Conservation (phyloP, 495 filamentous ascomycete genomes). For the Trichocladium antarcticum region DNA sequence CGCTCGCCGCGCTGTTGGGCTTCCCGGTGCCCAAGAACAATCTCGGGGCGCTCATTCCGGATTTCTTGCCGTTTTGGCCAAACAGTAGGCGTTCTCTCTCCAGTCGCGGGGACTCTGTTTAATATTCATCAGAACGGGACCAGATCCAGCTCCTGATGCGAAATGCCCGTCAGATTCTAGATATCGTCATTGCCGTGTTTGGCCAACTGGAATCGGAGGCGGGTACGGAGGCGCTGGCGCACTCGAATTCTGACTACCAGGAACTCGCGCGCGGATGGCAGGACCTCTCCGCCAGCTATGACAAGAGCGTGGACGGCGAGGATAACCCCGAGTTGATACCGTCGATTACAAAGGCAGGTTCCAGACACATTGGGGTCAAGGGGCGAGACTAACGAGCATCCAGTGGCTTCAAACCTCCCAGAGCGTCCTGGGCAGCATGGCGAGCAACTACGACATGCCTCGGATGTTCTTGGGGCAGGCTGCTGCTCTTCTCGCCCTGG, state of each 20-base stretch:
- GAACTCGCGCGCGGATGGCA: conserved; percentile 60
- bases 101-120: background rate
- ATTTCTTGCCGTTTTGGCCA: conserved; percentile 66
- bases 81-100: conserved; percentile 28
- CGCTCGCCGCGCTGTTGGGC: conserved; percentile 75
- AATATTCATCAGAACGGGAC: conserved; percentile 37
- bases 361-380: background rate
- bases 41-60: conserved; percentile 73
- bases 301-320: background rate
- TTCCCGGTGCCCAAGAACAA: conserved; percentile 90
- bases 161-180: conserved; percentile 70
- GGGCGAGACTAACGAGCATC: conserved; percentile 13
- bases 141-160: conserved; percentile 53
- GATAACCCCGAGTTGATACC: conserved; percentile 19
- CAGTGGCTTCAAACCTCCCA: conserved; percentile 62
- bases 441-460: conserved; percentile 76
- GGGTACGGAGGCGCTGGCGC: conserved; percentile 32
- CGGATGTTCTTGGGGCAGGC: conserved; percentile 28
- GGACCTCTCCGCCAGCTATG: conserved; percentile 20
- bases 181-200: conserved; percentile 60
- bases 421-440: conserved; percentile 66
- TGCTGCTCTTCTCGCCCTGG: conserved; percentile 17
- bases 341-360: conserved; percentile 22
- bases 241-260: conserved; percentile 39
- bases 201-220: conserved; percentile 38